Evolutionary conservation across 1,139 yeast species (phyloP).

Genomic region (Kodamaea suecica): DNA sequence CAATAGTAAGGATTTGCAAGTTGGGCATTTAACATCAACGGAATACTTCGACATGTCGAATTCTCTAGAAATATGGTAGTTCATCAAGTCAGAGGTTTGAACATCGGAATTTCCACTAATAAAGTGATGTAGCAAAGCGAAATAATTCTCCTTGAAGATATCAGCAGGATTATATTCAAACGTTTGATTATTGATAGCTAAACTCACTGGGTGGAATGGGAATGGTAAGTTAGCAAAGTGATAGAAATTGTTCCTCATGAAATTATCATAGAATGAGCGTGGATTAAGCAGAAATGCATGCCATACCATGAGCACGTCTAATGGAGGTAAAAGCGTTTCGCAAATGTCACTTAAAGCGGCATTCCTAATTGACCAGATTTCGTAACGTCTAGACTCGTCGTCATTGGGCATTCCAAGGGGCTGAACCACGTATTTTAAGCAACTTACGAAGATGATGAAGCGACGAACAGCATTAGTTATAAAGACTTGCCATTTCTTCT

Average conservation of each 20-base stretch:
- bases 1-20: constrained; percentile 14
- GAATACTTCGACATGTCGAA: constrained; percentile 6
- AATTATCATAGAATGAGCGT: constrained; percentile 23
- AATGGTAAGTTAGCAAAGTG: constrained; percentile 21
- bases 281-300: constrained; percentile 29
- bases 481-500: constrained; percentile 9
- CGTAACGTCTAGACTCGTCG: not conserved
- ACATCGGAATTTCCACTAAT: not conserved
- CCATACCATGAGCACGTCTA: constrained; percentile 38
- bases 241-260: constrained; percentile 19
- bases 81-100: constrained; percentile 7
- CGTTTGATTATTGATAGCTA: constrained; percentile 18
- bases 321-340: constrained; percentile 22
- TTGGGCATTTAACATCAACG: constrained; percentile 18
- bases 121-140: not conserved
- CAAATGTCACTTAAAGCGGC: not conserved
- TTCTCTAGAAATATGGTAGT: constrained; percentile 1
- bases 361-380: not conserved
- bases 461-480: constrained; percentile 10
- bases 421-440: constrained; percentile 1
- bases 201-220: constrained; percentile 21
- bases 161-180: constrained; percentile 16
- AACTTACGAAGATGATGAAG: constrained; percentile 7
- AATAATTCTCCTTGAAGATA: not conserved
- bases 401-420: not conserved